Evolutionary conservation across 116 monocot genomes (phyloP), one percentile per base, ranked within the genome.

Genomic region (Posidonia oceanica): DNA sequence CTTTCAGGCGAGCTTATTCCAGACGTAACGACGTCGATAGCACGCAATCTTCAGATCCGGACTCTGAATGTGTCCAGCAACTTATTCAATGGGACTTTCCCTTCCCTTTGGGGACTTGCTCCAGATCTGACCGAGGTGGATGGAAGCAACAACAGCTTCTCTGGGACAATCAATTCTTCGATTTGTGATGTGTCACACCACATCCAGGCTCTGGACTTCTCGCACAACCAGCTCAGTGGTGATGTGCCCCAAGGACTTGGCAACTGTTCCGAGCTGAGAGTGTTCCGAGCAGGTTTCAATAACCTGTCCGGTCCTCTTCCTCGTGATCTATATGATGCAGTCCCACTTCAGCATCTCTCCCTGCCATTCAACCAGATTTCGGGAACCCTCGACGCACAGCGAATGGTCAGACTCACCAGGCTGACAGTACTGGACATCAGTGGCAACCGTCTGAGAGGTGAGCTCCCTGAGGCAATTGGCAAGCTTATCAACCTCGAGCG

Each of bases 91-190:
- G 85, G 81, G 18, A 12, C 72, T 4, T 66, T 85, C 23, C 79
- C 82, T 55, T 38, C 11, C 2, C 14, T 60, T 4, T 67, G 66
- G 11, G 63, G 41, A 12, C 36, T 48, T 8, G 42, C 60, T 58
- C 62, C 38, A 21, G 54, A 72, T 48, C 75, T 83, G 17, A 39
- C 12, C 7, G 75, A 71, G 15, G 29, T 85, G 14, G 74, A 82
- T 59, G 69, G 55, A 37, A 82, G 79, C 77, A 80, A 83, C 66
- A 88, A 88, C 76, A 82, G 76, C 74, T 85, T 88, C 70, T 78
- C 73, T 13, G 88, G 88, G 14, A 54, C 65, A 11, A 51, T 88
- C 29, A 77, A 79, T 7, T 39, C 75, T n/a, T 52, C 57, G 59
- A 38, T 71, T 36, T 85, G 85, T 36, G 51, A 14, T 55, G 37